These are phyloP conservation scores for Pyrus hybrid DNA, from an alignment of 331 rosid genomes.

Conservation along the genomic window DNA sequence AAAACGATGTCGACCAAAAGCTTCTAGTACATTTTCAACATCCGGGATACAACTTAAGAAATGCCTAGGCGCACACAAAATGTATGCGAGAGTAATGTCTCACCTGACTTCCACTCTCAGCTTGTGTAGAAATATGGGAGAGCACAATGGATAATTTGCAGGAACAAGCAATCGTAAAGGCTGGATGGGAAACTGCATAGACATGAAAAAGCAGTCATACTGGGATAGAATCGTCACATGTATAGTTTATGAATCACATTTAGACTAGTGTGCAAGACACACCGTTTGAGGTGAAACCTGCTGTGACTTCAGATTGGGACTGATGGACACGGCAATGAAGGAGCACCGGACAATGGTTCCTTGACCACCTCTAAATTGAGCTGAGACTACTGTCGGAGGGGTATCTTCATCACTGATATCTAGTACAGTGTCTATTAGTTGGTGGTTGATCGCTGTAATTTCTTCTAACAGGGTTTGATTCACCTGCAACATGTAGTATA, in stretches of 20 bases:
- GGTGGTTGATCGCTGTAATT: slow-evolving; percentile 74
- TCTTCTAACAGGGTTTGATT: slow-evolving; percentile 80
- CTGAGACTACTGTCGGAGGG: slow-evolving; percentile 55
- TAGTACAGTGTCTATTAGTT: slow-evolving; percentile 83
- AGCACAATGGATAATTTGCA: slow-evolving; percentile 79
- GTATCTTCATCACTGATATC: slow-evolving; percentile 68
- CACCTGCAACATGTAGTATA: slow-evolving; percentile 36
- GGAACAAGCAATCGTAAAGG: slow-evolving; percentile 93
- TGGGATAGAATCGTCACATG: not conserved
- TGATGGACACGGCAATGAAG: slow-evolving; percentile 68
- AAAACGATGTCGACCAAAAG: no score
- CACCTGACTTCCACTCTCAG: slow-evolving; percentile 83
- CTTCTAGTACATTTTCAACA: no score
- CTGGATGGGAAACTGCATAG: slow-evolving; percentile 80
- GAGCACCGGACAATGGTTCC: slow-evolving; percentile 85
- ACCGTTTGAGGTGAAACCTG: slow-evolving; percentile 70
- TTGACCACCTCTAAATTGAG: slow-evolving; percentile 43
- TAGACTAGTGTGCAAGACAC: slow-evolving; percentile 13
- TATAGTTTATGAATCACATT: not conserved
- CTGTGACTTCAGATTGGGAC: slow-evolving; percentile 66
- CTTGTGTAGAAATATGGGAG: slow-evolving; percentile 77
- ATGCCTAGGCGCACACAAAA: no score
- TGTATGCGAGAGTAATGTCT: not conserved
- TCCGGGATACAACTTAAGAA: no score
- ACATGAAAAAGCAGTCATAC: slow-evolving; percentile 15